phyloP scores from a whole-genome alignment of 1,139 yeast species.

The Saccharomyces hybrid region DNA sequence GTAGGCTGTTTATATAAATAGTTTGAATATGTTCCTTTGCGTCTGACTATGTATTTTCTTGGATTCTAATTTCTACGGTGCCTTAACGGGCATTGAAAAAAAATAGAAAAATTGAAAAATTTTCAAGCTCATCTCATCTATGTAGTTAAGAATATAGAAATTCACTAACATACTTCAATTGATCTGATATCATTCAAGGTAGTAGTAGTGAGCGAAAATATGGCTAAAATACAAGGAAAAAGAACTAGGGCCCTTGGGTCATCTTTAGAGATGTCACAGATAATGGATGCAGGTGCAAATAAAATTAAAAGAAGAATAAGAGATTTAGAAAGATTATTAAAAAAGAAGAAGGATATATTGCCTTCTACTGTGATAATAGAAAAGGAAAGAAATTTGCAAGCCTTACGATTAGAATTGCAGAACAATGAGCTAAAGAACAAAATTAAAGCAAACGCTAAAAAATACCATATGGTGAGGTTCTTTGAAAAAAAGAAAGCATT shows the following conservation, averaged over 20 bases:
- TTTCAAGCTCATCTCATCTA: neutral
- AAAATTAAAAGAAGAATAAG: conserved; percentile 35
- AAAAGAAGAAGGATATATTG: conserved; percentile 45
- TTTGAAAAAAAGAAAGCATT: conserved; percentile 86
- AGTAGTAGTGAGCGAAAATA: too few relatives aligned
- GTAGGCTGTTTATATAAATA: neutral
- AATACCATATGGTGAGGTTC: conserved; percentile 90
- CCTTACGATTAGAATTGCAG: conserved; percentile 59
- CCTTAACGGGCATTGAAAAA: neutral
- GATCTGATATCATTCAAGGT: neutral
- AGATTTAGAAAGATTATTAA: conserved; percentile 59
- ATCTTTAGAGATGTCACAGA: conserved; percentile 31
- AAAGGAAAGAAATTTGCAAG: conserved; percentile 79
- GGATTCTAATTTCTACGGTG: neutral
- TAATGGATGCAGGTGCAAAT: conserved; percentile 34
- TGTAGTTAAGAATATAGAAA: neutral
- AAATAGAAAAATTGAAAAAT: neutral
- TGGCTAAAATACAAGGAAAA: conserved; percentile 13
- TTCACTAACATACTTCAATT: neutral
- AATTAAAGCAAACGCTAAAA: conserved; percentile 57
- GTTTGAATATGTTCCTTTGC: neutral
- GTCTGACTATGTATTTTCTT: too few relatives aligned
- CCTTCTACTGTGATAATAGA: conserved; percentile 74
- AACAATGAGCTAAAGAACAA: conserved; percentile 44
- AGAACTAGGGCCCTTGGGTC: conserved; percentile 16